These are phyloP conservation scores for Populus pruinosa DNA, from an alignment of 345 rosid genomes.

Conservation along the genomic window DNA sequence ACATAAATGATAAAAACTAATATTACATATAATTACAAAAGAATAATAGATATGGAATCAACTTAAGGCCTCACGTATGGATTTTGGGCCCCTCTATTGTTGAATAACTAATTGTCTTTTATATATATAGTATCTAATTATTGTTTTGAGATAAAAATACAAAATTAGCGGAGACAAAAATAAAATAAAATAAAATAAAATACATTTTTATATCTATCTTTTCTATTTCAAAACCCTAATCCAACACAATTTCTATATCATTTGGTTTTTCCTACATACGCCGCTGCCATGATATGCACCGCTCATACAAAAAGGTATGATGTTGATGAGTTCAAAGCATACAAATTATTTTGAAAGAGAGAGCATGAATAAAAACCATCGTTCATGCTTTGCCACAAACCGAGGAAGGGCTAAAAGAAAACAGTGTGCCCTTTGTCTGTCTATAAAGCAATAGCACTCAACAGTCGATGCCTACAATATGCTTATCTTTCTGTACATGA, in stretches of 20 bases:
- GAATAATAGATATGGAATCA: background rate
- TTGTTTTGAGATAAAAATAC: too few species aligned
- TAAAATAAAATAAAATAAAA: too few species aligned
- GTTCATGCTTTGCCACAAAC: constrained; percentile 21
- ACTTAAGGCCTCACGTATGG: background rate
- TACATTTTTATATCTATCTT: too few species aligned
- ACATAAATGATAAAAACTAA: too few species aligned
- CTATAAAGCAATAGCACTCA: constrained; percentile 29
- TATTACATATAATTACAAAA: too few species aligned
- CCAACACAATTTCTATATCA: background rate
- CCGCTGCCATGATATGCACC: too few species aligned
- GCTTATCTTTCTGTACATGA: constrained; percentile 3
- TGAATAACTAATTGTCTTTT: too few species aligned
- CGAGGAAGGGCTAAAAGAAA: constrained; percentile 13
- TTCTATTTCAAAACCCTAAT: too few species aligned
- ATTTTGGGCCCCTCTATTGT: too few species aligned
- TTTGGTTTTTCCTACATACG: constrained; percentile 6
- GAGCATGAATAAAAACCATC: background rate
- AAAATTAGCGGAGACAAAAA: too few species aligned
- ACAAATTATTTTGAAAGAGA: background rate
- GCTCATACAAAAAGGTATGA: constrained; percentile 24
- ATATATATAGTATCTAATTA: too few species aligned
- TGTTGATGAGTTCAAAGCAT: constrained; percentile 17
- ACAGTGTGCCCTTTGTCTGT: constrained; percentile 29
- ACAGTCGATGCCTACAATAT: constrained; percentile 3